phyloP scores from a whole-genome alignment of 495 filamentous ascomycete genomes.

The Lasiosphaeris hirsuta region DNA sequence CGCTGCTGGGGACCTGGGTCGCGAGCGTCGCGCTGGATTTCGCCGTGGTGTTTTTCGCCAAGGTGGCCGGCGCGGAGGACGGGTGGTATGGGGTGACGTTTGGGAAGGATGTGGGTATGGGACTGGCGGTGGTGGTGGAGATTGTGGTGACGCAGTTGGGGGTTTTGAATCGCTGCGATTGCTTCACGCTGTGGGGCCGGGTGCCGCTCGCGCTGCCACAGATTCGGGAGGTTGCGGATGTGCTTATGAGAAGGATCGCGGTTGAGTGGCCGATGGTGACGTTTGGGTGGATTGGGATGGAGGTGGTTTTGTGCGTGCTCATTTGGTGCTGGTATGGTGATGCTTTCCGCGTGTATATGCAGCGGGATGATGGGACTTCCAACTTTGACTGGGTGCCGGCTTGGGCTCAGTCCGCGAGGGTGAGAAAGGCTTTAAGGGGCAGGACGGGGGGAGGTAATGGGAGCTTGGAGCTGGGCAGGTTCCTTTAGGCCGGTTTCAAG shows the following conservation, averaged over 20 bases:
- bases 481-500: too few relatives aligned
- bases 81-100: conserved; percentile 10
- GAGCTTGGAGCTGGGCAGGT: too few relatives aligned
- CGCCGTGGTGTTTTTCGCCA: not conserved
- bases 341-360: conserved; percentile 15
- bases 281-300: conserved; percentile 13
- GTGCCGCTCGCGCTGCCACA: conserved; percentile 15
- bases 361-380: conserved; percentile 14
- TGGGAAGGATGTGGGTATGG: conserved; percentile 9
- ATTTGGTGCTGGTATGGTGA: conserved; percentile 11
- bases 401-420: too few relatives aligned
- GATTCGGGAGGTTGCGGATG: conserved; percentile 3
- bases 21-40: conserved; percentile 1
- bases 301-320: conserved; percentile 3
- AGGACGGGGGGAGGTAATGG: too few relatives aligned
- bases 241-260: conserved; percentile 9
- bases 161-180: conserved; percentile 20
- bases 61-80: not conserved
- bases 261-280: conserved; percentile 16
- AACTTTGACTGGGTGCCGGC: not conserved
- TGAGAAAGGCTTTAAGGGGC: too few relatives aligned
- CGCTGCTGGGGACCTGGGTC: conserved; percentile 10
- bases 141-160: conserved; percentile 16
- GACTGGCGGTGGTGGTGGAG: not conserved
- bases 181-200: conserved; percentile 12